These are phyloP conservation scores for Cytospora leucostoma DNA, from an alignment of 2,329 filamentous ascomycete genomes.

Conservation along the genomic window DNA sequence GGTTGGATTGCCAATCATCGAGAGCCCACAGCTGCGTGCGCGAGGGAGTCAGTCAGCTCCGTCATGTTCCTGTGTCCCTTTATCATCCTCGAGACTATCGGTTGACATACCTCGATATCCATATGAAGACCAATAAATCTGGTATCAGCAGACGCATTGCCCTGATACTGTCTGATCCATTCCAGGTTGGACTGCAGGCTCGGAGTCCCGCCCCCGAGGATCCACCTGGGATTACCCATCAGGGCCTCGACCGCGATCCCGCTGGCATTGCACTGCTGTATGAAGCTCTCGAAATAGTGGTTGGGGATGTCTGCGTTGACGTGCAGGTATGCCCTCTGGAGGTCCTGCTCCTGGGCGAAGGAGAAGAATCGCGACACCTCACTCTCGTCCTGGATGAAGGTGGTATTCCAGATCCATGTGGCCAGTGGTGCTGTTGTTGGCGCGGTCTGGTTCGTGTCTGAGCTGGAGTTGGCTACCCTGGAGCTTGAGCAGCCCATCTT, in stretches of 20 bases:
- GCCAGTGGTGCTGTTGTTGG: constrained; percentile 6
- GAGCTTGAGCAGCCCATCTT: constrained; percentile 1
- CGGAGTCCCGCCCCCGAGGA: constrained; percentile 2
- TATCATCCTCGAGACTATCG: background rate
- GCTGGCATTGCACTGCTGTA: constrained; percentile 12
- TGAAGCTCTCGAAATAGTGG: constrained; percentile 7
- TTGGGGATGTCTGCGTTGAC: constrained; percentile 16
- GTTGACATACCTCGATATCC: constrained; percentile 13
- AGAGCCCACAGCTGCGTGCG: constrained; percentile 15
- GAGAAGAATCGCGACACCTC: constrained; percentile 12
- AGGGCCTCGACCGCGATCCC: constrained; percentile 14
- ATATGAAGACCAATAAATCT: constrained; percentile 13
- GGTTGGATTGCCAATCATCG: constrained; percentile 11
- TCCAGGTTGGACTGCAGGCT: constrained; percentile 16
- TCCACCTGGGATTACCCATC: constrained; percentile 16
- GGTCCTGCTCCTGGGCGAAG: constrained; percentile 13
- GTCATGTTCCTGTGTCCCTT: background rate
- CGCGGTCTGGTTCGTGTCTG: background rate
- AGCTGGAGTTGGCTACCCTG: background rate
- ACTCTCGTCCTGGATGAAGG: constrained; percentile 9
- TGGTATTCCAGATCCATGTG: constrained; percentile 19
- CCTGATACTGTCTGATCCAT: constrained; percentile 16
- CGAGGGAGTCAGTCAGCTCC: background rate
- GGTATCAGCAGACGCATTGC: constrained; percentile 12
- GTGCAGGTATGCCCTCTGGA: constrained; percentile 18